Evolutionary conservation across 139 green algal species (phyloP), one percentile per base, ranked within the genome.

Genomic region (Closterium sp.): DNA sequence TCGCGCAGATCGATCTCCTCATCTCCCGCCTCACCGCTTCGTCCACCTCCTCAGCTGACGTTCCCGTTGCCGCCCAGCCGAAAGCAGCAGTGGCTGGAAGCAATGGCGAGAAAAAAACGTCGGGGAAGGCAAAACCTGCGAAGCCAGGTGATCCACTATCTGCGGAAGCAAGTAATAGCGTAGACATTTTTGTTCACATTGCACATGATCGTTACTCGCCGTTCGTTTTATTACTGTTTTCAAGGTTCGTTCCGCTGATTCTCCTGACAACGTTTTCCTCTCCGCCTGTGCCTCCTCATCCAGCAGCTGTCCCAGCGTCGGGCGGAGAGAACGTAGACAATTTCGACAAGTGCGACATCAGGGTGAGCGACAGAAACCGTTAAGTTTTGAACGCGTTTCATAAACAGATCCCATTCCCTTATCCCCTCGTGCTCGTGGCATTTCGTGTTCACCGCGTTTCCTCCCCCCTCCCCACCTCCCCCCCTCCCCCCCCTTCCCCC

Each of bases 341-440:
- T 33, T 93, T 93, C 36, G 76, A 32, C 28, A 93, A 93, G 34
- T 64, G 43, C 87, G 81, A 30, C 33, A n/a, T 84, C 4, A 81
- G n/a, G 34, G 34, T 64, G 81, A 84, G 34, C 28, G 36, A 32
- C 8, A 88, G 84, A 88, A 83, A 83, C 64, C 64, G 19, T 83
- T 12, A 88, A 88, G 33, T 19, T 88, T 33, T 38, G 86, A 90
- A 34, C 32, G 19, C 19, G 64, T 12, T 83, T 19, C 84, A 88
- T 12, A 31, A 36, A 33, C 16, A 88, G 32, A 12, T 12, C n/a
- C n/a, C n/a, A n/a, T n/a, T n/a, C n/a, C n/a, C n/a, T n/a, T n/a
- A n/a, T n/a, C n/a, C n/a, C n/a, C n/a, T n/a, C n/a, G n/a, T n/a
- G n/a, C n/a, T n/a, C n/a, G n/a, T n/a, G n/a, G n/a, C n/a, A n/a